A percentile compares a stretch with the other conserved stretches of the same genome.
Evolutionary conservation across 169 alveolate species (phyloP).

Genomic region (Ichthyophthirius multifiliis): DNA sequence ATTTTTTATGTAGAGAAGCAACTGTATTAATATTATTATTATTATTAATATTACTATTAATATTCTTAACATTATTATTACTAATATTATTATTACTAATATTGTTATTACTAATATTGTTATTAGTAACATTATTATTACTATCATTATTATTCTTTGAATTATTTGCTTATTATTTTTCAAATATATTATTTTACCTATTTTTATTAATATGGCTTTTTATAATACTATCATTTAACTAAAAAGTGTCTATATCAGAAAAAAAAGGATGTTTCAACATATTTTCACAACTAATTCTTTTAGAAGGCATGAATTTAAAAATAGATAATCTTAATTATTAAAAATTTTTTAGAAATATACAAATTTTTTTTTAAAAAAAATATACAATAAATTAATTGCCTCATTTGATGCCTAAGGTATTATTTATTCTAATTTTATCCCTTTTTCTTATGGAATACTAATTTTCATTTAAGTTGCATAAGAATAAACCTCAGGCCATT

Average conservation of each 20-base stretch:
- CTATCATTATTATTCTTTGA: too few species aligned
- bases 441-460: slow-evolving; percentile 65
- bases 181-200: too few species aligned
- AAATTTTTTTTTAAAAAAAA: not conserved
- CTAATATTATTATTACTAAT: too few species aligned
- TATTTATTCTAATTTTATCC: slow-evolving; percentile 56
- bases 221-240: too few species aligned
- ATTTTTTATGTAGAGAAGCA: too few species aligned
- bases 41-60: too few species aligned
- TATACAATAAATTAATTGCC: slow-evolving; percentile 77
- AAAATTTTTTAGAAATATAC: not conserved
- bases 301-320: not conserved
- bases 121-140: too few species aligned
- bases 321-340: not conserved
- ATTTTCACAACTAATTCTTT: slow-evolving; percentile 29
- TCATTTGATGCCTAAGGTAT: slow-evolving; percentile 77
- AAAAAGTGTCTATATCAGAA: not conserved
- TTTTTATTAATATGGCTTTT: too few species aligned
- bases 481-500: slow-evolving; percentile 83
- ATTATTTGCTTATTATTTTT: too few species aligned
- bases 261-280: slow-evolving; percentile 25
- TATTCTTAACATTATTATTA: too few species aligned
- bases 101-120: too few species aligned
- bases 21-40: too few species aligned
- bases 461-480: slow-evolving; percentile 68